Conservation (phyloP, 441 rosid genomes). For the Daphne laureola region DNA sequence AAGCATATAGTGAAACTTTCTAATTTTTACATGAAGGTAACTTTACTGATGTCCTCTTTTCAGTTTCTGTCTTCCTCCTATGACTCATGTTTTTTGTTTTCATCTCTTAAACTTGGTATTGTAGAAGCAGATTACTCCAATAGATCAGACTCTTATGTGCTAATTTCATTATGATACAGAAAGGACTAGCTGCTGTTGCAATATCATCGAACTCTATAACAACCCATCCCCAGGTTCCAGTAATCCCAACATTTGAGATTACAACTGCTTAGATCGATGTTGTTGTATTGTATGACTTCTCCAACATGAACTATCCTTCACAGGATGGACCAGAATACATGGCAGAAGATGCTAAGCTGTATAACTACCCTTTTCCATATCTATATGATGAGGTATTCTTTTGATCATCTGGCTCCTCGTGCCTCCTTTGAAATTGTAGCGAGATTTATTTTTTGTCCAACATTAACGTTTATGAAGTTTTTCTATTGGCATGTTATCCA, state of each 20-base stretch:
- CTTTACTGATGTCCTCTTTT: conserved; percentile 1
- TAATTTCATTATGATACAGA: conserved; percentile 34
- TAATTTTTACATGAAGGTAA: conserved; percentile 71
- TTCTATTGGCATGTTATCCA: not conserved
- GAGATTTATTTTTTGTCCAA: too few relatives aligned
- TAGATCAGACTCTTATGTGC: not conserved
- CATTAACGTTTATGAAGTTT: not conserved
- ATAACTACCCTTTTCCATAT: conserved; percentile 78
- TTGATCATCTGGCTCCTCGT: not conserved
- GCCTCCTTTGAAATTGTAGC: not conserved
- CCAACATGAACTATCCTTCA: conserved; percentile 22
- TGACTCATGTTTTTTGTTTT: conserved; percentile 5
- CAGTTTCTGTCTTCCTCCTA: not conserved
- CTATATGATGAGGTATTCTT: conserved; percentile 65
- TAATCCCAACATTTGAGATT: conserved; percentile 21
- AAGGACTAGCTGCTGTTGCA: conserved; percentile 86
- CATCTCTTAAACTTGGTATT: not conserved
- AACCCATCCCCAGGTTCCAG: conserved; percentile 82
- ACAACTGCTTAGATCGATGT: conserved; percentile 19
- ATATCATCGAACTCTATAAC: conserved; percentile 77
- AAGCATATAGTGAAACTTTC: conserved; percentile 72
- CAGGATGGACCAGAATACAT: conserved; percentile 92
- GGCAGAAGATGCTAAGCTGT: conserved; percentile 74
- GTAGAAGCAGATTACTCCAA: conserved; percentile 1
- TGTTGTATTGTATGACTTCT: conserved; percentile 19